Evolutionary conservation across 1,139 yeast species (phyloP), one percentile per base, ranked within the genome.

Genomic region (Candida sanyaensis): DNA sequence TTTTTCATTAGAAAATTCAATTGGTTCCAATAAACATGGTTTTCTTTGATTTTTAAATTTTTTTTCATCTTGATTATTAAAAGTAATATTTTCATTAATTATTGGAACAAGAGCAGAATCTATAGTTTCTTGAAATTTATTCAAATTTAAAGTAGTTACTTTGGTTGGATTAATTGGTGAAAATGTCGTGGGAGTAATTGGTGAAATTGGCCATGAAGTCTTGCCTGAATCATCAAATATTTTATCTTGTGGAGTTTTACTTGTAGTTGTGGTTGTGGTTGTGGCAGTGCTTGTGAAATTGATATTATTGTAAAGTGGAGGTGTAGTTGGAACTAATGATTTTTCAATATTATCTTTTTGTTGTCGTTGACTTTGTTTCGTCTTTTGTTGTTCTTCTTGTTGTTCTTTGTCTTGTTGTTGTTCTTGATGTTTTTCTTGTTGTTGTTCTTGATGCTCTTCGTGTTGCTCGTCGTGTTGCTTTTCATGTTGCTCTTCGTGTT

Each of bases 241-340:
- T 12, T 9, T 29, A 29, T 39, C 42, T 30, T 39, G n/a, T 9
- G 42, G 42, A n/a, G n/a, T n/a, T n/a, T n/a, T n/a, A n/a, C n/a
- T n/a, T n/a, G n/a, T n/a, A n/a, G n/a, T n/a, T n/a, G n/a, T n/a
- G 33, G 42, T 17, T 34, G 42, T 17, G 26, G 26, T 17, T 9
- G 27, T 17, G 12, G 37, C 12, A 2, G 37, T 12, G 23, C 6
- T 13, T 7, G 37, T 7, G 7, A 12, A 8, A 8, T 17, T 17
- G 34, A 8, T 11, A 12, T 31, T 5, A 6, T 13, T 31, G 34
- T 31, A 3, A 9, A 31, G 34, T n/a, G 21, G 21, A 17, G 21
- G 21, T 17, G 21, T 17, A 17, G 21, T 2, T 3, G 21, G 21
- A 17, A 17, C 21, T 17, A 17, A 17, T 17, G 21, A 17, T 17